Evolutionary conservation across 441 rosid genomes (phyloP).

Genomic region (Aleurites moluccanus): DNA sequence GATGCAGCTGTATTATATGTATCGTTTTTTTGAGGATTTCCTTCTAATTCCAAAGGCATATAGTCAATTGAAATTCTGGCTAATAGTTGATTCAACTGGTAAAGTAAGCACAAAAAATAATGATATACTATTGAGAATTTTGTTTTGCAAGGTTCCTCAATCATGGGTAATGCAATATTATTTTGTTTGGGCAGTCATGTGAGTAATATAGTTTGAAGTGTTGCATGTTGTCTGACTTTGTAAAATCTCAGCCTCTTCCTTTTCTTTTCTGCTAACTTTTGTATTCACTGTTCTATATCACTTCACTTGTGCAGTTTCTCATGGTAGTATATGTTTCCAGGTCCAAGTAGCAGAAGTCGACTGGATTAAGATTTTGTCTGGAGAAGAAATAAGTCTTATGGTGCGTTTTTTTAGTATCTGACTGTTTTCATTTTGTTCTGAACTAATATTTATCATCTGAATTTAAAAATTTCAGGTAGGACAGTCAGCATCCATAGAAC

Average conservation of each 20-base stretch:
- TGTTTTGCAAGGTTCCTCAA: background rate
- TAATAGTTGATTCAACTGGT: background rate
- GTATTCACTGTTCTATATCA: slow-evolving; percentile 3
- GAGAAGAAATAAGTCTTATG: slow-evolving; percentile 83
- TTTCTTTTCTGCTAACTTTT: slow-evolving; percentile 5
- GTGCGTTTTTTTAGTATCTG: slow-evolving; percentile 42
- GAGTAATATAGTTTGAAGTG: background rate
- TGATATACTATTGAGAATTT: background rate
- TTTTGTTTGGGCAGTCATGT: background rate
- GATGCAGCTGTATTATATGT: background rate
- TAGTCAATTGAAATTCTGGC: background rate
- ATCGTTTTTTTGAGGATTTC: background rate
- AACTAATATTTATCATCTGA: slow-evolving; percentile 22
- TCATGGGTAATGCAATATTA: background rate
- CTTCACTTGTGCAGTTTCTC: slow-evolving; percentile 23
- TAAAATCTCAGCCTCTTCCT: background rate
- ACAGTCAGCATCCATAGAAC: slow-evolving; percentile 50
- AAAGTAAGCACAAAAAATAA: background rate
- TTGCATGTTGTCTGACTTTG: slow-evolving; percentile 1
- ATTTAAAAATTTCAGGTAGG: slow-evolving; percentile 69
- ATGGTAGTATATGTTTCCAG: slow-evolving; percentile 43
- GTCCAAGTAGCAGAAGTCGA: slow-evolving; percentile 90
- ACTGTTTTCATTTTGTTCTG: slow-evolving; percentile 16
- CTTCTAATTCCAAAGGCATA: background rate
- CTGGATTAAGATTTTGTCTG: slow-evolving; percentile 85